phyloP scores from a whole-genome alignment of 352 stramenopile genomes.

The Phytophthora pistaciae region DNA sequence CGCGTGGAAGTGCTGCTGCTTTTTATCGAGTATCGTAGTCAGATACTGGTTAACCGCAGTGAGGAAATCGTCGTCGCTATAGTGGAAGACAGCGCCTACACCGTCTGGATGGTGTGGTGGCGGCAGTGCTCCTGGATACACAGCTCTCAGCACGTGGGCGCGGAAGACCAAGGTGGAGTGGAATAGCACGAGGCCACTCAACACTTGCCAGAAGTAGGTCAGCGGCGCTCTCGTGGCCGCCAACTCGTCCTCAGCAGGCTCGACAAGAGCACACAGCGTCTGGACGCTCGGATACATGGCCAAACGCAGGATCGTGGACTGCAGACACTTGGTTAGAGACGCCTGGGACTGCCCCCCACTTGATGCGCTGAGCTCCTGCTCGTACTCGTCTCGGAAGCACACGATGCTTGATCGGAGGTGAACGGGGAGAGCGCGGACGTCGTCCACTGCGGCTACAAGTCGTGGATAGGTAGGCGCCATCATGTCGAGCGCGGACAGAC shows the following conservation, averaged over 20 bases:
- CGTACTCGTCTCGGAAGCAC: conserved; percentile 38
- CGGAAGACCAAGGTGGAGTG: conserved; percentile 46
- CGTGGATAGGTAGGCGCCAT: conserved; percentile 42
- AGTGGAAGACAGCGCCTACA: conserved; percentile 12
- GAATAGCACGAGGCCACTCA: conserved; percentile 56
- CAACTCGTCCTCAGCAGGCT: conserved; percentile 19
- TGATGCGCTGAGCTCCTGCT: neutral
- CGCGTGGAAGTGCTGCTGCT: neutral
- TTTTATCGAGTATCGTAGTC: conserved; percentile 14
- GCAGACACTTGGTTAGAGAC: conserved; percentile 52
- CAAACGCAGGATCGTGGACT: conserved; percentile 50
- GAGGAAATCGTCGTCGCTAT: conserved; percentile 29
- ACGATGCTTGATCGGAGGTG: conserved; percentile 39
- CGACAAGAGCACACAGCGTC: conserved; percentile 22
- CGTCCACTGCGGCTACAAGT: conserved; percentile 37
- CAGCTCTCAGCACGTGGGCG: conserved; percentile 9
- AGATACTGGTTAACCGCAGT: conserved; percentile 38
- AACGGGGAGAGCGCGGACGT: conserved; percentile 24
- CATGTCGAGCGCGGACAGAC: conserved; percentile 33
- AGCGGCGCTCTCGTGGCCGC: neutral
- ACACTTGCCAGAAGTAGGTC: conserved; percentile 29
- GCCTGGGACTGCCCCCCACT: neutral
- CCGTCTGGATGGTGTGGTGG: conserved; percentile 1
- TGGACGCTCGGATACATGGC: conserved; percentile 35
- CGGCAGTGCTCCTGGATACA: conserved; percentile 16